Base-by-base conservation (phyloP, 768 basidiomycete species). In the Mycena galopus region DNA sequence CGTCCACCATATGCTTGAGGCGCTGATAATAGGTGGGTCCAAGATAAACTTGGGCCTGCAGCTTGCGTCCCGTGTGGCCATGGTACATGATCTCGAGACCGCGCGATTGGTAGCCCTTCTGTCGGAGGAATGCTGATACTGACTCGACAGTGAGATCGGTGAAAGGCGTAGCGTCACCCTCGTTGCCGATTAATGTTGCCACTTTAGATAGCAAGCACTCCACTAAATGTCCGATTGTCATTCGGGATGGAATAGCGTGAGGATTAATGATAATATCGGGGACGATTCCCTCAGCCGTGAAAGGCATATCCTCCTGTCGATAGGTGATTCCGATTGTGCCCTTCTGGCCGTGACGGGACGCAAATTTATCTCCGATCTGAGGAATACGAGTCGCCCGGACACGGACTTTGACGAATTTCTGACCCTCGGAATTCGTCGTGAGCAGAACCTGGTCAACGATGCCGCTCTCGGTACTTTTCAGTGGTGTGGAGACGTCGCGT, bases 321-420 rank as follows among this genome's bases (percentile, higher is more conserved):
- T 99, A 99, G 0, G 97, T 98, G 83, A 99, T 98, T 84, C 98
- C 98, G 73, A 99, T 97, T 12, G 98, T 99, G 83, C 98, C 98
- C 86, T 99, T 99, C 85, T 99, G 98, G 78, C 98, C 98, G 79
- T 99, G 98, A 79, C 98, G 94, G 57, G 98, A 99, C 2, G 98
- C 98, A 76, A 99, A 99, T 84, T 99, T 99, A 88, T 99, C 98
- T 47, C 98, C 98, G 65, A 94, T 98, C 81, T 99, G 97, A 33
- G 98, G 98, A 66, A 99, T 91, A 84, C 98, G 95, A 9, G 96
- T 97, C 23, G 97, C 95, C 53, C 98, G 90, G 30, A 98, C 94
- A 56, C 98, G 94, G 75, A 99, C 93, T 86, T 99, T 99, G 82
- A 99, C 98, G 78, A 99, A 99, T 79, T 98, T 98, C 80, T 96